Evolutionary conservation across 2,329 filamentous ascomycete species (phyloP).

Genomic region (Colletotrichum gloeosporioides): DNA sequence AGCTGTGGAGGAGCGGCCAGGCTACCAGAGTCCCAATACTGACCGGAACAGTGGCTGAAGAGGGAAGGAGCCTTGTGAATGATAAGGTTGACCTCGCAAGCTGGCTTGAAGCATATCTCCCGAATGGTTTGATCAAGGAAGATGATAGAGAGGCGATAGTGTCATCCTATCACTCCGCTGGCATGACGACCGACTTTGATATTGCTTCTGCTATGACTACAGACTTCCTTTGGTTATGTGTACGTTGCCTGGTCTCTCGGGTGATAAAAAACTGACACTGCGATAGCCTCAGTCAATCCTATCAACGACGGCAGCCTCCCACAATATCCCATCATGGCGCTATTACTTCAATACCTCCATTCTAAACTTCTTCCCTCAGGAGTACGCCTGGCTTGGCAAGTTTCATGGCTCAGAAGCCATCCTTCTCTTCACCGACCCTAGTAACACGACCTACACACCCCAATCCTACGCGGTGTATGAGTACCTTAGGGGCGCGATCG

Average conservation of each 20-base stretch:
- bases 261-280: neutral
- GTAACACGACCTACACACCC: slow-evolving; percentile 20
- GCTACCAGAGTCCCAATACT: slow-evolving; percentile 27
- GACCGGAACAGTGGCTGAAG: slow-evolving; percentile 28
- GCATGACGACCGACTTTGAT: slow-evolving; percentile 27
- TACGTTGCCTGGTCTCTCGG: slow-evolving; percentile 18
- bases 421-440: slow-evolving; percentile 27
- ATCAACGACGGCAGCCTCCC: slow-evolving; percentile 24
- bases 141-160: slow-evolving; percentile 18
- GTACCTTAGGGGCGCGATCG: slow-evolving; percentile 28
- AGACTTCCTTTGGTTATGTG: slow-evolving; percentile 31
- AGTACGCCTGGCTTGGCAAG: slow-evolving; percentile 28
- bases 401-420: slow-evolving; percentile 30
- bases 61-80: slow-evolving; percentile 28
- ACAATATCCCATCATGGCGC: slow-evolving; percentile 28
- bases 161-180: slow-evolving; percentile 17
- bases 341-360: slow-evolving; percentile 31
- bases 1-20: slow-evolving; percentile 25
- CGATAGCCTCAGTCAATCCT: slow-evolving; percentile 28
- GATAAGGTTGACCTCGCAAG: slow-evolving; percentile 22
- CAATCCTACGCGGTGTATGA: slow-evolving; percentile 27
- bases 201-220: slow-evolving; percentile 29
- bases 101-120: slow-evolving; percentile 25
- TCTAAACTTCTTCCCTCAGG: slow-evolving; percentile 20
- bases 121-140: neutral